A percentile compares a stretch with the other conserved stretches of the same genome.
These are phyloP conservation scores for Paramecium sexaurelia DNA, from an alignment of 73 alveolate species.

Conservation along the genomic window DNA sequence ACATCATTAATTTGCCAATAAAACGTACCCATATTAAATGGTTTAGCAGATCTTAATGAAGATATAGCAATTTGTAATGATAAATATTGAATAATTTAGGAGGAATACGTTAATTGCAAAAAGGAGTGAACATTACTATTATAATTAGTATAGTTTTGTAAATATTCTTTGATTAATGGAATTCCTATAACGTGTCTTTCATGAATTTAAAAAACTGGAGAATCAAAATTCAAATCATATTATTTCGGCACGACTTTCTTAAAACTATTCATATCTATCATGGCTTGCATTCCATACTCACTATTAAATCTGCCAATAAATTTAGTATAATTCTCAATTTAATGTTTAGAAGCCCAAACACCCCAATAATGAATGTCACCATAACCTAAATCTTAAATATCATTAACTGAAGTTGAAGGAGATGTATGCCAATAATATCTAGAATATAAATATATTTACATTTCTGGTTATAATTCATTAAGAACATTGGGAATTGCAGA, in stretches of 20 bases:
- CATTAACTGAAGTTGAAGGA: constrained; percentile 63
- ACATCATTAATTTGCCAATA: constrained; percentile 93
- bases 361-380: constrained; percentile 94
- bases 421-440: constrained; percentile 68
- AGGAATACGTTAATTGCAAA: constrained; percentile 73
- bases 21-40: constrained; percentile 86
- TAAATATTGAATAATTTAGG: constrained; percentile 83
- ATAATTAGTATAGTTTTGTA: constrained; percentile 69
- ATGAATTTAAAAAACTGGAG: constrained; percentile 84
- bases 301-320: constrained; percentile 85
- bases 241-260: constrained; percentile 72
- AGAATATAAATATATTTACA: neutral
- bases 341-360: constrained; percentile 85
- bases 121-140: constrained; percentile 72
- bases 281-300: constrained; percentile 91
- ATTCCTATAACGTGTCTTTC: constrained; percentile 86
- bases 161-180: constrained; percentile 76
- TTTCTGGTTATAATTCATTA: constrained; percentile 67
- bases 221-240: constrained; percentile 72
- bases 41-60: constrained; percentile 86
- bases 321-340: constrained; percentile 80
- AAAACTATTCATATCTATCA: constrained; percentile 82
- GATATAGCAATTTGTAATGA: constrained; percentile 87
- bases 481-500: constrained; percentile 70
- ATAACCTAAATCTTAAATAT: neutral